These are phyloP conservation scores for Solanum rostratum DNA, from an alignment of 257 asterid species.

Conservation along the genomic window DNA sequence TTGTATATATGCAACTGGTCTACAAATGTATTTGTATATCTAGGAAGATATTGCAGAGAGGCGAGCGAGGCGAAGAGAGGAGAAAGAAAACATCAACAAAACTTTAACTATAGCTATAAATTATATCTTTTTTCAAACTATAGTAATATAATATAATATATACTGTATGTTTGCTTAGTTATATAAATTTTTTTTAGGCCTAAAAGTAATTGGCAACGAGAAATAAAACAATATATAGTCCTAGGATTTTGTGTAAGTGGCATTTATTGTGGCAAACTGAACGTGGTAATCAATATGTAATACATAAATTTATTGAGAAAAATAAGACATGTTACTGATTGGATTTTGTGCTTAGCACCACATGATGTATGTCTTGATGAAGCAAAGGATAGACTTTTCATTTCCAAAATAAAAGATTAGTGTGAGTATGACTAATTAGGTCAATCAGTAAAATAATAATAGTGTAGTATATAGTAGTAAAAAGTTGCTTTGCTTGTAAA, in stretches of 20 bases:
- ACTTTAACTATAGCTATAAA: no score
- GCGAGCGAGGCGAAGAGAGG: no score
- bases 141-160: no score
- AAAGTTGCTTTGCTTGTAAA: background rate
- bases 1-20: no score
- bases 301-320: background rate
- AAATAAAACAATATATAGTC: background rate
- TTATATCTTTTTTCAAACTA: no score
- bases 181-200: background rate
- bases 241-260: no score
- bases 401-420: background rate
- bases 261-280: no score
- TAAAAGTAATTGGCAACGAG: background rate
- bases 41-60: no score
- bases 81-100: no score
- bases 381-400: background rate
- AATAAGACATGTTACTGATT: background rate
- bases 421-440: background rate
- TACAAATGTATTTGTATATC: no score
- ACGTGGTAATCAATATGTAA: no score
- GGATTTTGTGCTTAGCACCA: background rate
- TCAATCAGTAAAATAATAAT: background rate
- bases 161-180: no score
- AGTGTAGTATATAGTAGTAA: background rate
- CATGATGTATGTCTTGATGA: background rate